A percentile compares a stretch with the other conserved stretches of the same genome.
Evolutionary conservation across 2,329 filamentous ascomycete species (phyloP).

Genomic region (Neonectria magnoliae): DNA sequence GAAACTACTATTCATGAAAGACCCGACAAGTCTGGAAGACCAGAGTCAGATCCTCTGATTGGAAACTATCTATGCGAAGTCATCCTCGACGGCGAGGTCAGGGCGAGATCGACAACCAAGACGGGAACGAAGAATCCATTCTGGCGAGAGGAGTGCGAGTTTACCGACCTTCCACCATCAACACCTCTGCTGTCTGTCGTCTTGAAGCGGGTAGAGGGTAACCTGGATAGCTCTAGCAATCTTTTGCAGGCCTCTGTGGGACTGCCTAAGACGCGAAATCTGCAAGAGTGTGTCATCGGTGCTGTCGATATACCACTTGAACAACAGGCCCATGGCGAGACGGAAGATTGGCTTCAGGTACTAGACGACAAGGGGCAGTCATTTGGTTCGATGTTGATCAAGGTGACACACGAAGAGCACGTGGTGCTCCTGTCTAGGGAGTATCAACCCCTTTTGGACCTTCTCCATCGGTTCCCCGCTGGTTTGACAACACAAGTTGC

Average conservation of each 20-base stretch:
- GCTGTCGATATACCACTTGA: slow-evolving; percentile 85
- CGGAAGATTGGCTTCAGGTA: slow-evolving; percentile 89
- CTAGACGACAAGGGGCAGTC: slow-evolving; percentile 78
- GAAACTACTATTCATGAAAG: slow-evolving; percentile 38
- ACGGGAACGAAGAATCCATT: slow-evolving; percentile 78
- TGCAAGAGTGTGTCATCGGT: slow-evolving; percentile 68
- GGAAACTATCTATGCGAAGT: slow-evolving; percentile 85
- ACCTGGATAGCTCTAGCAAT: slow-evolving; percentile 55
- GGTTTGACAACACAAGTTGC: slow-evolving; percentile 88
- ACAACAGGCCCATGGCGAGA: slow-evolving; percentile 75
- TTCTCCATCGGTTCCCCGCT: slow-evolving; percentile 85
- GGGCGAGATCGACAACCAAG: slow-evolving; percentile 79
- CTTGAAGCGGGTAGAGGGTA: slow-evolving; percentile 72
- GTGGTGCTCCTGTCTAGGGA: slow-evolving; percentile 88
- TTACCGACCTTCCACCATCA: slow-evolving; percentile 75
- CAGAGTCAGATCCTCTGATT: slow-evolving; percentile 56
- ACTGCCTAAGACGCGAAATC: slow-evolving; percentile 50
- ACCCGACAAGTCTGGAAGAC: slow-evolving; percentile 11
- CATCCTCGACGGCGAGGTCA: slow-evolving; percentile 80
- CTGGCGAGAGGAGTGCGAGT: slow-evolving; percentile 85
- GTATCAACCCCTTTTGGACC: slow-evolving; percentile 82
- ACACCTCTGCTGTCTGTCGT: slow-evolving; percentile 76
- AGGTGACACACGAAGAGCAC: slow-evolving; percentile 85
- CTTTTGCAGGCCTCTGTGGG: slow-evolving; percentile 42
- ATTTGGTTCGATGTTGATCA: slow-evolving; percentile 86